phyloP scores from a whole-genome alignment of 805 yeast genomes.

The Zygosaccharomyces lentus region DNA sequence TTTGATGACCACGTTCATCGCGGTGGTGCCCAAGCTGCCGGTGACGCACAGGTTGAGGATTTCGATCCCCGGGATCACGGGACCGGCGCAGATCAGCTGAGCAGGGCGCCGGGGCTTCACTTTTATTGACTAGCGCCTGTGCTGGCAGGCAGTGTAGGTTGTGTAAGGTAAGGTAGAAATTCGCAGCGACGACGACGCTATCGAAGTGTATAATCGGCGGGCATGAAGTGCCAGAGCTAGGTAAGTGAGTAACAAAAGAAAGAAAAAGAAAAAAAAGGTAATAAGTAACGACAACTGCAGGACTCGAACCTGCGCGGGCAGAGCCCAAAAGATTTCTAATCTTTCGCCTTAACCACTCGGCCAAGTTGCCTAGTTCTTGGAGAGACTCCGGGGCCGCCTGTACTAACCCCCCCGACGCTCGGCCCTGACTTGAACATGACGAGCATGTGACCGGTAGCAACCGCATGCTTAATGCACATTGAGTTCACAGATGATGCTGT shows the following conservation, averaged over 20 bases:
- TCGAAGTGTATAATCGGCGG: not conserved
- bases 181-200: not conserved
- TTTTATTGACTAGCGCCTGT: not conserved
- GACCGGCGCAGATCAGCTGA: constrained; percentile 36
- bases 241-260: no score
- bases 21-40: constrained; percentile 89
- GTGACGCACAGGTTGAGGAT: constrained; percentile 74
- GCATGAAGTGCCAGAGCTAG: no score
- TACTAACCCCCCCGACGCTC: no score
- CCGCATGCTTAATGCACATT: no score
- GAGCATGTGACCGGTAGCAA: no score
- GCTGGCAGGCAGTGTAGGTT: not conserved
- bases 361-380: constrained; percentile 40
- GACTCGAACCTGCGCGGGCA: constrained; percentile 60
- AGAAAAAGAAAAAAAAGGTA: constrained; percentile 1
- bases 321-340: constrained; percentile 51
- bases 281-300: constrained; percentile 57
- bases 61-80: constrained; percentile 46
- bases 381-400: no score
- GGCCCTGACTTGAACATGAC: no score
- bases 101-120: not conserved
- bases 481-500: no score
- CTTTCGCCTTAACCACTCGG: constrained; percentile 64
- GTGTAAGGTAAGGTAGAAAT: not conserved
- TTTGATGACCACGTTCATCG: constrained; percentile 67